These are phyloP conservation scores for Solanum lignicaule DNA, from an alignment of 257 asterid species.

Conservation along the genomic window DNA sequence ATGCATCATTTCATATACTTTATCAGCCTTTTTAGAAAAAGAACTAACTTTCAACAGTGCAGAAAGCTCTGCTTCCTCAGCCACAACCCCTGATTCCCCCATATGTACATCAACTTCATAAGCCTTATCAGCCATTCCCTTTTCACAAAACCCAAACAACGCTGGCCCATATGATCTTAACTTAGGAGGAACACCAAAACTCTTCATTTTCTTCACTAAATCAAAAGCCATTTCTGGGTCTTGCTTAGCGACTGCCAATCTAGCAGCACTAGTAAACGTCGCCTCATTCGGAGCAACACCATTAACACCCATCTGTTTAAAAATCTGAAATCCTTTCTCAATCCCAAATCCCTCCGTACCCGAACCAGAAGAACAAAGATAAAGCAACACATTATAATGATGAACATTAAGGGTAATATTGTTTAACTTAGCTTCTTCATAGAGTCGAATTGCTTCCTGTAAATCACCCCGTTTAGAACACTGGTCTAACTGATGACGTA, in stretches of 20 bases:
- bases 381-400: constrained; percentile 73
- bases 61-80: constrained; percentile 82
- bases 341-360: constrained; percentile 20
- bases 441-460: constrained; percentile 56
- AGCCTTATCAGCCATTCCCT: constrained; percentile 63
- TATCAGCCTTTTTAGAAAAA: constrained; percentile 37
- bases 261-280: constrained; percentile 77
- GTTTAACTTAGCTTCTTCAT: constrained; percentile 60
- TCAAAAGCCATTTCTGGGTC: constrained; percentile 83
- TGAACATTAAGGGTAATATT: constrained; percentile 36
- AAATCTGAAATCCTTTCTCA: constrained; percentile 71
- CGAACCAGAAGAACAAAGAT: constrained; percentile 40
- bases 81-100: constrained; percentile 47
- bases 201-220: constrained; percentile 70
- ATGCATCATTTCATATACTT: constrained; percentile 84
- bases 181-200: constrained; percentile 50
- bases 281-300: constrained; percentile 77
- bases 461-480: constrained; percentile 2
- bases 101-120: constrained; percentile 81
- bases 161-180: constrained; percentile 94
- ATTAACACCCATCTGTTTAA: constrained; percentile 55
- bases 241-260: constrained; percentile 75
- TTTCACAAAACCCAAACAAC: constrained; percentile 62
- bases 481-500: neutral
- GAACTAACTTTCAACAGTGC: constrained; percentile 70